Evolutionary conservation across 352 stramenopile genomes (phyloP), one percentile per base, ranked within the genome.

Genomic region (Globisporangium irregulare): DNA sequence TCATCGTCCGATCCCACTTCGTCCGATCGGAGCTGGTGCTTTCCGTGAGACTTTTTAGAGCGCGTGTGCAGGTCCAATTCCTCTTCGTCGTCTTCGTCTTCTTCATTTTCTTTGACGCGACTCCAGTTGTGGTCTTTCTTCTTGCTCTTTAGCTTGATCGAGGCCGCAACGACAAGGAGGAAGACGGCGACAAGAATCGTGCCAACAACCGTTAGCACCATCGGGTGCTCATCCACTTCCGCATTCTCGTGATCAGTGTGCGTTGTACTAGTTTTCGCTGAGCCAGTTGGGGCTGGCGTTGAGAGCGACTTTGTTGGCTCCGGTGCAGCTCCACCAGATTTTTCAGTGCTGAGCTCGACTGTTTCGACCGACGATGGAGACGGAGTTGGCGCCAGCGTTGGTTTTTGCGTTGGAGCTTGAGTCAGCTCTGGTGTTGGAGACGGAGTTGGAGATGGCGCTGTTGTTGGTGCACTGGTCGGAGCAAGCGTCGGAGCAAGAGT

Each of bases 201-300:
- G 5, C 88, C 88, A 0, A 92, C 88, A 14, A 94, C 73, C 1
- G 84, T 90, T 46, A 94, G 72, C 36, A 95, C 86, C 67, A 93
- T 67, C 12, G 87, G 86, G 53, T 92, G 86, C 14, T 81, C 68
- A 1, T 87, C 66, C 29, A 76, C 70, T 25, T 54, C 54, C 7
- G 55, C 53, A 6, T 62, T 72, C 22, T 62, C 73, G 29, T 75
- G 78, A 8, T 74, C 65, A 20, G 71, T 80, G 8, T 65, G 62
- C 2, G 61, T 76, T 12, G 72, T 48, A 5, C 29, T 65, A 7
- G 69, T 67, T 12, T 24, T 70, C 20, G 62, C 29, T 12, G 32
- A 62, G 25, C 34, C 71, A 38, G 71, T 69, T 57, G 59, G 60
- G 10, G 14, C 48, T 62, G 59, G 36, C 38, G 54, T 32, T 20